Evolutionary conservation across 768 basidiomycete species (phyloP).

Genomic region (Psilocybe cubensis): DNA sequence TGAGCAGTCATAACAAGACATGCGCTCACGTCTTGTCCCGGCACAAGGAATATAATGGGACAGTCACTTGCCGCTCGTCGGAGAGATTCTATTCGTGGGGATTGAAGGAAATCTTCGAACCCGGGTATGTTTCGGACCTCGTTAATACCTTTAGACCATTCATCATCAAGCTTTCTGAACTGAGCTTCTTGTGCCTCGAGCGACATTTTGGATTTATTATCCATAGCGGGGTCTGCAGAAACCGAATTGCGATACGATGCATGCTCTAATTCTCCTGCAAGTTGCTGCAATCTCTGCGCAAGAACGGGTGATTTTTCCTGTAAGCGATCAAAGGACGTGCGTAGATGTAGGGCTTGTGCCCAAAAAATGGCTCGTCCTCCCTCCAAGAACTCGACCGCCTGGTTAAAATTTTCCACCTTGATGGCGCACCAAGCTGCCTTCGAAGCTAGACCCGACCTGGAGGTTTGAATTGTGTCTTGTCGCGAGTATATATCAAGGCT

Average conservation of each 20-base stretch:
- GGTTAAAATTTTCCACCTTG: neutral
- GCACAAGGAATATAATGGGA: slow-evolving; percentile 11
- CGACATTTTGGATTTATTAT: slow-evolving; percentile 1
- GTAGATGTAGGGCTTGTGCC: slow-evolving; percentile 13
- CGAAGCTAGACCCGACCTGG: slow-evolving; percentile 8
- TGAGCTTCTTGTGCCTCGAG: slow-evolving; percentile 7
- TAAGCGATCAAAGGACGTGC: slow-evolving; percentile 11
- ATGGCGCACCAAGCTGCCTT: slow-evolving; percentile 14
- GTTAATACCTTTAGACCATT: slow-evolving; percentile 5
- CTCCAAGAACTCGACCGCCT: slow-evolving; percentile 17
- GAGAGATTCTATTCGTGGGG: neutral
- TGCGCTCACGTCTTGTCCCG: slow-evolving; percentile 2
- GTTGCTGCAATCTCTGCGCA: neutral
- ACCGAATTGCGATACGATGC: slow-evolving; percentile 3
- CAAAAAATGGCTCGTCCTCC: slow-evolving; percentile 16
- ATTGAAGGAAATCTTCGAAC: slow-evolving; percentile 14
- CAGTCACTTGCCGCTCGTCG: neutral
- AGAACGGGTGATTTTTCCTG: slow-evolving; percentile 9
- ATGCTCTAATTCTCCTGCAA: slow-evolving; percentile 6
- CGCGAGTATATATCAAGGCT: slow-evolving; percentile 11
- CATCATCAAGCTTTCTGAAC: slow-evolving; percentile 3
- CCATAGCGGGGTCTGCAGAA: neutral
- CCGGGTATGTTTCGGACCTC: slow-evolving; percentile 3
- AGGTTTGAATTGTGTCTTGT: neutral
- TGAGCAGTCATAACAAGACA: slow-evolving; percentile 12